A percentile compares a stretch with the other conserved stretches of the same genome.
phyloP scores from a whole-genome alignment of 331 rosid genomes.

The Malus hybrid region DNA sequence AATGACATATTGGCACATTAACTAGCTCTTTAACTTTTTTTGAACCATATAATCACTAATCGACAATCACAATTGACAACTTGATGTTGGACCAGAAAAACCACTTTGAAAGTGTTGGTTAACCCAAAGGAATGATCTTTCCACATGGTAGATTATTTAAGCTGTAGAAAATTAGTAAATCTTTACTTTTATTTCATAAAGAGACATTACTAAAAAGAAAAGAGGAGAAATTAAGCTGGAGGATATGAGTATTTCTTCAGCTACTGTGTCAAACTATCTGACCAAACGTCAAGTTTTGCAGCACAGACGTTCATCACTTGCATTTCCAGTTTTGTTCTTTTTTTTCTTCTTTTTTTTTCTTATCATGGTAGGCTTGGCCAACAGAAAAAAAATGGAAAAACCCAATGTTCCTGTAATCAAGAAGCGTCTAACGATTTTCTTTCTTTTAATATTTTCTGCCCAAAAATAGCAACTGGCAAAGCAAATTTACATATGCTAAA shows the following conservation, averaged over 20 bases:
- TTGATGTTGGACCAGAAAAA: background rate
- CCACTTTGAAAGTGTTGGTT: background rate
- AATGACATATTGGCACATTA: background rate
- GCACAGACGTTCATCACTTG: background rate
- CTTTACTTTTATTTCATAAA: too few relatives aligned
- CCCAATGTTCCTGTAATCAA: background rate
- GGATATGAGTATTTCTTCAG: background rate
- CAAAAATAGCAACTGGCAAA: background rate
- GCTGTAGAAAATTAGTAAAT: background rate
- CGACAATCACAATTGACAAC: background rate
- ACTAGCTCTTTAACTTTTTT: background rate
- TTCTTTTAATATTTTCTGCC: background rate
- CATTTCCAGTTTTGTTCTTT: too few relatives aligned
- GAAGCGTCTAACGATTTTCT: background rate
- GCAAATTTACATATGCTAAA: background rate
- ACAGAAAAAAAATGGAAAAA: background rate
- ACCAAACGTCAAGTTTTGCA: background rate
- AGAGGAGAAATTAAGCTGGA: background rate
- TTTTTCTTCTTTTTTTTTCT: background rate
- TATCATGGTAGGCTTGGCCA: background rate
- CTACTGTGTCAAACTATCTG: background rate
- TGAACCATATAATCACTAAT: background rate
- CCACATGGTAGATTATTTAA: background rate
- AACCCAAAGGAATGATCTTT: background rate
- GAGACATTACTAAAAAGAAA: too few relatives aligned